Conservation (phyloP, 352 stramenopile genomes). For the Globisporangium orthogonon region DNA sequence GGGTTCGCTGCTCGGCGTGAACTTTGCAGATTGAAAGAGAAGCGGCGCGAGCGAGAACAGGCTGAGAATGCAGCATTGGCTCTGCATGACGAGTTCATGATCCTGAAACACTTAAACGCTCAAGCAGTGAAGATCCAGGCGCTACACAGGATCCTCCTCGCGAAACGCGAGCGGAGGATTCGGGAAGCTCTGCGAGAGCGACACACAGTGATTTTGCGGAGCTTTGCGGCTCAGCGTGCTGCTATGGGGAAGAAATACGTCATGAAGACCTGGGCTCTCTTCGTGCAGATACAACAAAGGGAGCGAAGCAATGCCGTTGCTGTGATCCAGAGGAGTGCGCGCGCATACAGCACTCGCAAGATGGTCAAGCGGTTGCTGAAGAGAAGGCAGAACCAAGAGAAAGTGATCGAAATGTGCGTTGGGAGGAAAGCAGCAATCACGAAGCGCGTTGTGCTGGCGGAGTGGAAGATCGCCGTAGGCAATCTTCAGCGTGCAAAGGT, state of each 20-base stretch:
- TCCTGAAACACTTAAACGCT: conserved; percentile 28
- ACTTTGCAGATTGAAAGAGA: conserved; percentile 16
- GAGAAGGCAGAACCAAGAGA: conserved; percentile 27
- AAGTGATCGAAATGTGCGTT: conserved; percentile 32
- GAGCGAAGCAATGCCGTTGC: conserved; percentile 24
- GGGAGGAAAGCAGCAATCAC: conserved; percentile 17
- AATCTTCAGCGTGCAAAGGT: conserved; percentile 4
- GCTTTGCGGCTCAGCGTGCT: conserved; percentile 27
- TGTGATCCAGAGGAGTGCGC: conserved; percentile 34
- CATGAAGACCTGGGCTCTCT: conserved; percentile 31
- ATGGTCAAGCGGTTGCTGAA: conserved; percentile 31
- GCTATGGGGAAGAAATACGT: conserved; percentile 19
- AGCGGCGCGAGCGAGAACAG: conserved; percentile 27
- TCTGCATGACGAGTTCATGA: conserved; percentile 32
- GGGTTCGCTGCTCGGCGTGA: conserved; percentile 17
- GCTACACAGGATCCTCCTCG: conserved; percentile 31
- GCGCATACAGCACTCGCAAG: conserved; percentile 26
- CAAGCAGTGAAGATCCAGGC: conserved; percentile 47
- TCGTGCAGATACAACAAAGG: conserved; percentile 25
- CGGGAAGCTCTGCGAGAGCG: conserved; percentile 27
- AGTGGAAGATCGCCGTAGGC: conserved; percentile 18
- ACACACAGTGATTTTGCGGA: conserved; percentile 31
- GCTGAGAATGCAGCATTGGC: conserved; percentile 32
- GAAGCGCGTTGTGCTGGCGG: conserved; percentile 5
- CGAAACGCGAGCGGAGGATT: conserved; percentile 25